These are phyloP conservation scores for Hypholoma fasciculare DNA, from an alignment of 768 basidiomycete species.

Conservation along the genomic window DNA sequence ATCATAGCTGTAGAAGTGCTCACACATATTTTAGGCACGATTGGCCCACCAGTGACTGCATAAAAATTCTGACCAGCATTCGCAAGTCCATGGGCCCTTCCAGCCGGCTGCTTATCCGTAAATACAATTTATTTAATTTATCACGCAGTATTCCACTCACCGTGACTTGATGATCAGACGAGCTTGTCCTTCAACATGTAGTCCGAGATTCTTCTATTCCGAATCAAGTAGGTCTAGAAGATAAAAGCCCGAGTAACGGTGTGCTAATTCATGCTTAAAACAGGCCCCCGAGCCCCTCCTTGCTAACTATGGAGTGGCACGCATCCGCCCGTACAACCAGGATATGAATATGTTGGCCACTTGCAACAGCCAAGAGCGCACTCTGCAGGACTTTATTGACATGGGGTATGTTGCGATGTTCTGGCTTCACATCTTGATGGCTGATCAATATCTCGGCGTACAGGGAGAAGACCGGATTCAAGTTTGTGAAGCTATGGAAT, in stretches of 20 bases:
- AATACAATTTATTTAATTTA: too few species aligned
- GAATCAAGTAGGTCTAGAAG: background rate
- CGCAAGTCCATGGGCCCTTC: constrained; percentile 1
- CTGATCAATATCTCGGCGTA: background rate
- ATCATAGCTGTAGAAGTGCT: too few species aligned
- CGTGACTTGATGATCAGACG: background rate
- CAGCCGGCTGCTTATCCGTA: constrained; percentile 4
- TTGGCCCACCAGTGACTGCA: background rate
- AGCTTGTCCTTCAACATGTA: constrained; percentile 3
- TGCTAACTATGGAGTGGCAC: constrained; percentile 47
- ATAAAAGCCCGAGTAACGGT: background rate
- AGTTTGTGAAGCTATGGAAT: constrained; percentile 10
- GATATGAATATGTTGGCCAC: constrained; percentile 47
- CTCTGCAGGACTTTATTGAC: constrained; percentile 30
- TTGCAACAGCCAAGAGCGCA: constrained; percentile 43
- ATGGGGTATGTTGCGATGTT: constrained; percentile 3
- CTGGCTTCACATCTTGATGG: too few species aligned
- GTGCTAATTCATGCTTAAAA: background rate
- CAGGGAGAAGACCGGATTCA: constrained; percentile 2
- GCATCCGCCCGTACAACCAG: constrained; percentile 39
- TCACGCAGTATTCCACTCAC: background rate
- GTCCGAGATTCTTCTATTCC: background rate
- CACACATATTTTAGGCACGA: background rate
- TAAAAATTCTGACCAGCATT: background rate
- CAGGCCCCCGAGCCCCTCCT: background rate